Evolutionary conservation across 1,284 basidiomycete species (phyloP), one percentile per base, ranked within the genome.

Genomic region (Trichosporon sp.): DNA sequence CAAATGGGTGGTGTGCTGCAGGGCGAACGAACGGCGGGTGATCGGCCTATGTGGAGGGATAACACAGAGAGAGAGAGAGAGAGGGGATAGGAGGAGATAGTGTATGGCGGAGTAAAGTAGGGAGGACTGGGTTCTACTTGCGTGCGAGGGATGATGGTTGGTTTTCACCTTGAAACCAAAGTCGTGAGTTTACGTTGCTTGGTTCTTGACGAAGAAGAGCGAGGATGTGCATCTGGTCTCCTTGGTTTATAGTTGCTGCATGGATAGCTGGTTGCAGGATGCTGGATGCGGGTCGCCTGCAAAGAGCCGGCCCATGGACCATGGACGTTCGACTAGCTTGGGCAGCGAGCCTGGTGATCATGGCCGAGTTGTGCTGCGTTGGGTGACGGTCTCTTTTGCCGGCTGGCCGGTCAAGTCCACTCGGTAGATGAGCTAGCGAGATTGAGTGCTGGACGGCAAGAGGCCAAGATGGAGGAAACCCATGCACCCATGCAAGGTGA

Each of bases 311-410:
- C 8, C 26, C 43, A 26, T 26, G 26, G 26, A 26, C 26, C 26
- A n/a, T 46, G 43, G 51, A 26, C 16, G 26, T 7, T 21, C 19
- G 51, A 46, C 43, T 46, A 46, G 31, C 59, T 19, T 12, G 32
- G 8, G 7, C 31, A 63, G 7, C 12, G 31, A 35, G 56, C 14
- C 56, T 46, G 32, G 59, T 37, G 31, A 35, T 35, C 59, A 63
- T 63, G 59, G 59, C 59, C 59, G 59, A 63, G 32, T 63, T 37
- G 32, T 32, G 59, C 59, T 31, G 59, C 26, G 26, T 26, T 26
- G 26, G 26, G 26, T 26, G 26, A 26, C 26, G 26, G 26, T 26
- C 26, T 26, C 26, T 26, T 26, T 26, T 26, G 26, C 26, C 26
- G 26, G 26, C 26, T 2, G 26, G 26, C 26, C 26, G 26, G 31